These are phyloP conservation scores for Schwanniomyces polymorphus DNA, from an alignment of 805 yeast genomes.

Conservation along the genomic window DNA sequence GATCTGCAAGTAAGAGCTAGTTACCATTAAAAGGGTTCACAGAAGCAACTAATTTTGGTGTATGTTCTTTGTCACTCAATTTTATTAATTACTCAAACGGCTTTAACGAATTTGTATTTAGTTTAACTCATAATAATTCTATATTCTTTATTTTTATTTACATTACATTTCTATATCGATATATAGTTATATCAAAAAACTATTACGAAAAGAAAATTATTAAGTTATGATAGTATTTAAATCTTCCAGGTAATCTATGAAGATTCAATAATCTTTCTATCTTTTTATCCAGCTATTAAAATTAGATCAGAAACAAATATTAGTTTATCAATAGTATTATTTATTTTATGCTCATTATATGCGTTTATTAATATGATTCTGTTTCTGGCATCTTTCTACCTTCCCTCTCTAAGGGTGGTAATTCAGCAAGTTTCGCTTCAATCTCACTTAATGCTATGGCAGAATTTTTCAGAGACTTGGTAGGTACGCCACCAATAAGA, in stretches of 20 bases:
- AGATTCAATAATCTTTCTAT: too few relatives aligned
- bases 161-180: background rate
- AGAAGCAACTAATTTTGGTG: background rate
- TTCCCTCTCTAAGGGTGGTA: slow-evolving; percentile 39
- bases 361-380: background rate
- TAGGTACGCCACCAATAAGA: slow-evolving; percentile 87
- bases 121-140: slow-evolving; percentile 1
- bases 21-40: background rate
- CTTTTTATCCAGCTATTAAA: too few relatives aligned
- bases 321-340: background rate
- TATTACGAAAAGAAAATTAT: background rate
- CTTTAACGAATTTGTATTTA: slow-evolving; percentile 2
- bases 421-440: slow-evolving; percentile 21
- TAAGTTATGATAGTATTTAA: too few relatives aligned
- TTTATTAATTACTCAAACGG: background rate
- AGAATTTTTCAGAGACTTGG: slow-evolving; percentile 32
- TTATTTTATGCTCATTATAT: too few relatives aligned
- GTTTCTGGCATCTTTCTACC: slow-evolving; percentile 23
- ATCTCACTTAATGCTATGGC: slow-evolving; percentile 12
- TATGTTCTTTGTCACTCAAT: background rate
- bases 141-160: background rate
- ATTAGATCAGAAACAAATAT: background rate
- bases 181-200: background rate
- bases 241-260: too few relatives aligned
- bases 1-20: slow-evolving; percentile 42